Conservation (phyloP, 2,329 filamentous ascomycete species). For the Phyllosticta capitalensis region DNA sequence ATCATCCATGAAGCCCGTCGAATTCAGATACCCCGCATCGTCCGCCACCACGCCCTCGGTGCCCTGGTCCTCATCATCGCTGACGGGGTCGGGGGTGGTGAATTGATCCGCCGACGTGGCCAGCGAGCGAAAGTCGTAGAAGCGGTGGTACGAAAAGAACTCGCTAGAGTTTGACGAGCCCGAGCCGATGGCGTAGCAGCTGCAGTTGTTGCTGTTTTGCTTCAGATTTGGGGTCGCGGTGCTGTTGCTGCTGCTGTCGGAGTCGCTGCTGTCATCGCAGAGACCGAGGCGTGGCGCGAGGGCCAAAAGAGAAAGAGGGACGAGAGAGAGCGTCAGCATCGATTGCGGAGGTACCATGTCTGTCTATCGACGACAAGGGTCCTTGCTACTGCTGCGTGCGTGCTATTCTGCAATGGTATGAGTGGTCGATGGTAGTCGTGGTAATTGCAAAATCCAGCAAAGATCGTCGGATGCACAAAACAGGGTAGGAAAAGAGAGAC, state of each 20-base stretch:
- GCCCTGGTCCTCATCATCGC: slow-evolving; percentile 16
- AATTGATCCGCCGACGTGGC: slow-evolving; percentile 22
- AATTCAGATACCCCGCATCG: slow-evolving; percentile 23
- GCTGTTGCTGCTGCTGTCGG: too few relatives aligned
- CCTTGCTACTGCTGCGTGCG: background rate
- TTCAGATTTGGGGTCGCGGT: slow-evolving; percentile 15
- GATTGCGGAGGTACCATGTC: background rate
- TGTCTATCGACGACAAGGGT: background rate
- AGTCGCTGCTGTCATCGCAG: background rate
- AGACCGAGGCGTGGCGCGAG: background rate
- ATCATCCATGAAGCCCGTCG: slow-evolving; percentile 25
- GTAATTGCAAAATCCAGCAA: background rate
- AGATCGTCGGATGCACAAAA: background rate
- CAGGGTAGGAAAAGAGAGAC: background rate
- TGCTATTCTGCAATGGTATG: too few relatives aligned
- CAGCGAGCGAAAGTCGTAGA: slow-evolving; percentile 43
- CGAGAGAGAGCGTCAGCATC: background rate
- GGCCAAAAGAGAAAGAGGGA: background rate
- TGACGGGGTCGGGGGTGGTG: slow-evolving; percentile 19
- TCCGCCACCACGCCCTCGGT: slow-evolving; percentile 13
- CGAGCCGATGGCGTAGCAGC: slow-evolving; percentile 40
- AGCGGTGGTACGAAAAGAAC: slow-evolving; percentile 43
- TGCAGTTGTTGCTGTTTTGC: slow-evolving; percentile 31
- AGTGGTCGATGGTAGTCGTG: background rate
- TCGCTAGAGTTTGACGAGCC: slow-evolving; percentile 16